These are phyloP conservation scores for Eragrostis curvula DNA, from an alignment of 176 grass and related monocot genomes.

Conservation along the genomic window DNA sequence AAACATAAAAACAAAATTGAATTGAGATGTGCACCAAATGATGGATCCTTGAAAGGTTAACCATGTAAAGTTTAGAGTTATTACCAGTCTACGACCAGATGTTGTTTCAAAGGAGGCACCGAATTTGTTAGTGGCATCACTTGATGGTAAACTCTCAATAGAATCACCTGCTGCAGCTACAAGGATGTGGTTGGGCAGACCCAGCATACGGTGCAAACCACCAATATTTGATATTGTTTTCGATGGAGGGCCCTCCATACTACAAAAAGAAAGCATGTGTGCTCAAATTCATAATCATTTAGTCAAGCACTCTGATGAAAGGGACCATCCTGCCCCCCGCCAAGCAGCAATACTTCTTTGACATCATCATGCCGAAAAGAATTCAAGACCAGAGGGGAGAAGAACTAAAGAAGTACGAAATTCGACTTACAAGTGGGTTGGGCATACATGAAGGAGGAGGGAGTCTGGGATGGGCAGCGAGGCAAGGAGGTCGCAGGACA, in stretches of 20 bases:
- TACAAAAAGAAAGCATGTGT: slow-evolving; percentile 32
- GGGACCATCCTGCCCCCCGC: no score
- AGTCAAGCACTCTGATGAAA: background rate
- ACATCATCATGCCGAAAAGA: background rate
- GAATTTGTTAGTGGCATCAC: slow-evolving; percentile 70
- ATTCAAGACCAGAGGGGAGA: background rate
- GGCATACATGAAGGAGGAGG: slow-evolving; percentile 78
- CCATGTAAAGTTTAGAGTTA: slow-evolving; percentile 16
- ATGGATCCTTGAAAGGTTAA: slow-evolving; percentile 2
- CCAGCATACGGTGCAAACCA: slow-evolving; percentile 73
- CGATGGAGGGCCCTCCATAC: slow-evolving; percentile 67
- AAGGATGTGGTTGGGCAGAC: slow-evolving; percentile 73
- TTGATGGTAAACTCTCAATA: slow-evolving; percentile 76
- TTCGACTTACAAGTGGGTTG: slow-evolving; percentile 79
- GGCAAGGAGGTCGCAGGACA: slow-evolving; percentile 70
- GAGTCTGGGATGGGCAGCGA: slow-evolving; percentile 80
- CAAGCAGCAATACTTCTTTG: background rate
- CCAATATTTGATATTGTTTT: slow-evolving; percentile 76
- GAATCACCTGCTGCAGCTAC: slow-evolving; percentile 81
- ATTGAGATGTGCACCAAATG: background rate
- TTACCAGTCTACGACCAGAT: slow-evolving; percentile 74
- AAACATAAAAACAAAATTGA: background rate
- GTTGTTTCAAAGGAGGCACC: slow-evolving; percentile 93
- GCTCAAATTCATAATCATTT: background rate
- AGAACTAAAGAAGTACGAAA: background rate